Percentiles rank a stretch among this genome's conserved stretches.
These are phyloP conservation scores for Ambrosiella beaveri DNA, from an alignment of 2,329 filamentous ascomycete genomes.

Conservation along the genomic window DNA sequence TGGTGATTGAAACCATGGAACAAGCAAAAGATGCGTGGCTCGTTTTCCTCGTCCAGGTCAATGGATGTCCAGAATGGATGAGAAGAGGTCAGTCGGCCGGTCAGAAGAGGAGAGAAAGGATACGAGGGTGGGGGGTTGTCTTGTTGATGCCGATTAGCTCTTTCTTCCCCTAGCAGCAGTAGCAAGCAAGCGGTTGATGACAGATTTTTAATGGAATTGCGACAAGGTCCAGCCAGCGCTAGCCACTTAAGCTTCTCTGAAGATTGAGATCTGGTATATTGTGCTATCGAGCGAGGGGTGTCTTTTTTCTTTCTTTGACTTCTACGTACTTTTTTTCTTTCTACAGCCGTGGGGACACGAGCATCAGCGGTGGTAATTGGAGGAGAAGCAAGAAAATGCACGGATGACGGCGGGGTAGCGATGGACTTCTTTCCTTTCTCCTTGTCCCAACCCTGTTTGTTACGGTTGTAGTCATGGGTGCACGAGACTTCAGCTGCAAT, in stretches of 20 bases:
- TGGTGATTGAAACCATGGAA: not conserved
- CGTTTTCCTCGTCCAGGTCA: not conserved
- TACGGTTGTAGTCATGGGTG: not conserved
- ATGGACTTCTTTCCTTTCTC: not conserved
- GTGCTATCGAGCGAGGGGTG: not conserved
- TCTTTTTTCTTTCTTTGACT: not conserved
- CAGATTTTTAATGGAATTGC: not conserved
- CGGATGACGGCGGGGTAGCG: not conserved
- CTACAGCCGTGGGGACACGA: no score
- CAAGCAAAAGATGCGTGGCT: not conserved
- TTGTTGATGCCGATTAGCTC: no score
- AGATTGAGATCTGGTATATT: not conserved
- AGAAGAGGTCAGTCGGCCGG: constrained; percentile 1
- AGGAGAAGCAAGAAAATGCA: not conserved
- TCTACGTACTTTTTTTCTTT: no score
- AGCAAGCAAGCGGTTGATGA: no score
- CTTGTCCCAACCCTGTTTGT: not conserved
- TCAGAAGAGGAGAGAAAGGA: not conserved
- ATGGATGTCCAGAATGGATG: not conserved
- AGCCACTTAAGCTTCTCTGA: not conserved
- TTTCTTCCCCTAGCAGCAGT: no score
- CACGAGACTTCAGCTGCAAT: not conserved
- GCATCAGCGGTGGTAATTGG: not conserved
- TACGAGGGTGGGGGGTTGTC: no score
- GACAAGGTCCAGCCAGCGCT: not conserved